Base-by-base conservation (phyloP, 176 grass and related monocot genomes). In the Alopecurus myosuroides region DNA sequence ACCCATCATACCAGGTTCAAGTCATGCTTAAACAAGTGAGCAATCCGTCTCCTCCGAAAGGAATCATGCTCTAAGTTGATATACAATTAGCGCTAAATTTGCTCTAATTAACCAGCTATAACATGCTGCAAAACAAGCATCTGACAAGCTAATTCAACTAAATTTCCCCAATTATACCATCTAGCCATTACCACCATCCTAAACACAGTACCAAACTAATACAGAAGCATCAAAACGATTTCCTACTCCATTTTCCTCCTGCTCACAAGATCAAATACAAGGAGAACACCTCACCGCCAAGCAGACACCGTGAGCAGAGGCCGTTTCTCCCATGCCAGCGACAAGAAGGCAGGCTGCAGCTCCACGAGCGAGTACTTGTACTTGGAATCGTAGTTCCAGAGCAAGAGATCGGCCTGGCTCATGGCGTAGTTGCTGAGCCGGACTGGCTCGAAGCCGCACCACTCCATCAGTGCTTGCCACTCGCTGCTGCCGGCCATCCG, bases 311-410 rank as follows among this genome's bases (percentile, higher is more conserved):
- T 96, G 81, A 99, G 88, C 48, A 99, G 85, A 2, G 88, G 90
- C 62, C 88, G 88, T 28, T 87, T 88, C 62, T 89, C 89, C 97
- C 97, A 99, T 8, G 89, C 93, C 18, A 99, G 78, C 0, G 97
- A 91, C 57, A 99, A 84, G 86, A 99, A 97, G 2, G 83, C 88
- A 2, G 86, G 88, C 13, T 72, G 30, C 49, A 84, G 79, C 40
- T 99, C 76, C 4, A 90, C 84, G 70, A 97, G 94, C 7, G 86
- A 88, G 57, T 99, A 99, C 48, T 97, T 92, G 80, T 85, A 71
- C 82, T 94, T 99, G 42, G 94, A 82, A 29, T 94, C 90, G 12
- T 99, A 99, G 73, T 99, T 91, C 97, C 97, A 99, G 36, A 99
- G 93, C 42, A 99, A 45, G 31, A 97, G 74, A 87, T 94, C 89